Percentiles rank a stretch among this genome's conserved stretches.
phyloP scores from a whole-genome alignment of 371 early-diverging fungal species.

The Rhizomucor pusillus region DNA sequence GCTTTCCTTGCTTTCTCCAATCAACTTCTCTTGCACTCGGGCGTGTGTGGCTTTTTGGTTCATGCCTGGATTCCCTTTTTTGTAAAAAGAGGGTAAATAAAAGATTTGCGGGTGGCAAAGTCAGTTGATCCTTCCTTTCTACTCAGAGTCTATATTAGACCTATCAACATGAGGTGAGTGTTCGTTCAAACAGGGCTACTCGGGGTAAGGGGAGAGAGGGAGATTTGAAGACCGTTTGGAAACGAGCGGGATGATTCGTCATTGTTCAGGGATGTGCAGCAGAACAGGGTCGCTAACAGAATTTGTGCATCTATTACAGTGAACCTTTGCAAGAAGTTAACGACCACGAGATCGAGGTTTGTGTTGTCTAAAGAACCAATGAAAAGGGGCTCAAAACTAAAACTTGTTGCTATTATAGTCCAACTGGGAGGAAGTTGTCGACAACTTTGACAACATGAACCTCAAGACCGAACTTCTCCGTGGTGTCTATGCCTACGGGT shows the following conservation, averaged over 20 bases:
- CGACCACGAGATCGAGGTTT: slow-evolving; percentile 28
- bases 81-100: too few relatives aligned
- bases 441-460: slow-evolving; percentile 83
- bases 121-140: slow-evolving; percentile 7
- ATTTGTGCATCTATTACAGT: slow-evolving; percentile 1
- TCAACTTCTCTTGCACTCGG: too few relatives aligned
- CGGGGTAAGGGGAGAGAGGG: too few relatives aligned
- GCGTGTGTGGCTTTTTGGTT: too few relatives aligned
- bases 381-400: not conserved
- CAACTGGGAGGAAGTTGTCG: slow-evolving; percentile 72
- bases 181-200: too few relatives aligned
- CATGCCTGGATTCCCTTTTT: too few relatives aligned
- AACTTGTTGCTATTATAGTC: slow-evolving; percentile 37
- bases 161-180: slow-evolving; percentile 7
- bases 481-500: slow-evolving; percentile 97
- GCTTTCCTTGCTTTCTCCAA: too few relatives aligned
- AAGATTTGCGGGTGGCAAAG: too few relatives aligned
- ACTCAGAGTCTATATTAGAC: slow-evolving; percentile 6
- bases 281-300: not conserved
- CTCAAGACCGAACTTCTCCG: slow-evolving; percentile 94
- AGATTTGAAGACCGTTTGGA: not conserved
- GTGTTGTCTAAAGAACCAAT: not conserved
- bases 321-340: slow-evolving; percentile 28
- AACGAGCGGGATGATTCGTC: not conserved
- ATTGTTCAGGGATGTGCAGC: not conserved